A percentile compares a stretch with the other conserved stretches of the same genome.
Evolutionary conservation across 352 stramenopile species (phyloP).

Genomic region (Pythium inflatum): DNA sequence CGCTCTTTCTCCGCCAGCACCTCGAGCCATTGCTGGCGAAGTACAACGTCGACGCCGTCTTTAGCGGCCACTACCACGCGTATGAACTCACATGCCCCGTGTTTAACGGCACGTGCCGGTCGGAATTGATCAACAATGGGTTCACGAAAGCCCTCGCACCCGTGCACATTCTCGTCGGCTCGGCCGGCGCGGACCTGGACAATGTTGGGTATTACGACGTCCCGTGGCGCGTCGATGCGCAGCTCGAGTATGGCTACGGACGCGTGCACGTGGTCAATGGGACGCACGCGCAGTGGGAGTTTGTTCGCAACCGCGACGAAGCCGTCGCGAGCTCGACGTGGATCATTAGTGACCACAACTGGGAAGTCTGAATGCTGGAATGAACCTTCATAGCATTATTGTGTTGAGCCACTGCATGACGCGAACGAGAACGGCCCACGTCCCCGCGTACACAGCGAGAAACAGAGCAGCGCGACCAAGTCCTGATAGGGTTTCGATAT

Average conservation of each 20-base stretch:
- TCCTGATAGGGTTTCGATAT: background rate
- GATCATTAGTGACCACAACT: constrained; percentile 38
- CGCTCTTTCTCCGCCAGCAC: constrained; percentile 19
- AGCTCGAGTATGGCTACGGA: constrained; percentile 36
- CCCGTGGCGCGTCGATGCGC: constrained; percentile 25
- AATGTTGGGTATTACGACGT: constrained; percentile 26
- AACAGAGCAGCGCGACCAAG: background rate
- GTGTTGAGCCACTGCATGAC: background rate
- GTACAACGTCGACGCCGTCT: constrained; percentile 35
- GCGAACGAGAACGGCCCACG: background rate
- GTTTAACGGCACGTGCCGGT: constrained; percentile 5
- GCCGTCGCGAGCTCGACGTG: constrained; percentile 22
- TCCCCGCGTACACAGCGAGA: background rate
- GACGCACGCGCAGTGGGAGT: constrained; percentile 37
- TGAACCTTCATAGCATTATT: no score
- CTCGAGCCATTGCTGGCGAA: constrained; percentile 32
- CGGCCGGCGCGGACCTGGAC: constrained; percentile 33
- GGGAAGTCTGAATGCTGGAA: no score
- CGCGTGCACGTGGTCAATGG: constrained; percentile 35
- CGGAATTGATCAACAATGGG: background rate
- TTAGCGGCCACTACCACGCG: constrained; percentile 37
- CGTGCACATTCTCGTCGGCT: constrained; percentile 39
- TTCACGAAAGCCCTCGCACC: constrained; percentile 22
- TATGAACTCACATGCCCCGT: constrained; percentile 40
- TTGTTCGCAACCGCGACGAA: constrained; percentile 21